Evolutionary conservation across 2,329 filamentous ascomycete species (phyloP), one percentile per base, ranked within the genome.

Genomic region (Didymellaceae sp.): DNA sequence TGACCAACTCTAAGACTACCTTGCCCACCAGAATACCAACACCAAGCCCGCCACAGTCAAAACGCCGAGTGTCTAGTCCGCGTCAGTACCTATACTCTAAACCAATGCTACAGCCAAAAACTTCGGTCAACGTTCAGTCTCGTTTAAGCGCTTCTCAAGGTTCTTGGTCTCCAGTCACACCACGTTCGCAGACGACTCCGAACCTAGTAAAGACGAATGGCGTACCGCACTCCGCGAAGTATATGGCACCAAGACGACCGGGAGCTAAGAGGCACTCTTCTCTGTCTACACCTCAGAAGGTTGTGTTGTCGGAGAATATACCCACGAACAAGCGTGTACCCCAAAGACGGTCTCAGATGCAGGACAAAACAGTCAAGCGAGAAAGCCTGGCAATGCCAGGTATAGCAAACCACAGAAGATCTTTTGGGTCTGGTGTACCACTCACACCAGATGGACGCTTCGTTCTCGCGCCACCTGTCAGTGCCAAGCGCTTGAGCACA

Each of bases 171-270:
- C 64, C 57, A 38, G 17, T 45, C 6, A 55, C 61, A 8, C 26
- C 61, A n/a, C 60, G 66, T 24, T 70, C 69, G 46, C 56, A 62
- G 6, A 71, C 67, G 13, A 69, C 67, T 18, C 60, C 69, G 1
- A 72, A 66, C 42, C 54, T 71, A 16, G 41, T 54, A n/a, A 63
- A 61, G 13, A 22, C 22, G 9, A 24, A 39, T n/a, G 45, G 46
- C 20, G 54, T 58, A 30, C 45, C 51, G 8, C 57, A 49, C n/a
- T 21, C 44, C 22, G 46, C 37, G 9, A 42, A 45, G 20, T 59
- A 55, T 26, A 60, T 62, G 52, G 50, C 55, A 21, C 55, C 62
- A 13, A 63, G 59, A 31, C 65, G 55, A 31, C 25, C 59, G 34
- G 54, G 30, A 25, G 24, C 57, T 25, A 61, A 58, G 45, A 52